Evolutionary conservation across 176 grass and related monocot species (phyloP).

Genomic region (Phyllostachys edulis): DNA sequence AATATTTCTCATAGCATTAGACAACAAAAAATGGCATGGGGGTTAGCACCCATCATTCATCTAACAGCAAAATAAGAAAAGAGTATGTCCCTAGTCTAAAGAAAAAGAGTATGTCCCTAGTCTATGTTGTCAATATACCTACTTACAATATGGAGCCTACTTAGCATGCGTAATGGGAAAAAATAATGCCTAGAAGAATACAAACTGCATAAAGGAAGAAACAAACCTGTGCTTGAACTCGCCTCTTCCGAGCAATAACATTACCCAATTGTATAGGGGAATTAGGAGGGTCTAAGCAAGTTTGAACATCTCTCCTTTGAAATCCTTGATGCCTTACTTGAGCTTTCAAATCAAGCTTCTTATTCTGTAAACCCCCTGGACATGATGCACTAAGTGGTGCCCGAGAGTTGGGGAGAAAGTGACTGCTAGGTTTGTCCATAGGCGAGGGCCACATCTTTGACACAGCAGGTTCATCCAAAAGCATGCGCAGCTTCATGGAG

Average conservation of each 20-base stretch:
- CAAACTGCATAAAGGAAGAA: conserved; percentile 16
- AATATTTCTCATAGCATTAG: conserved; percentile 36
- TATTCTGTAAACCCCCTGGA: conserved; percentile 66
- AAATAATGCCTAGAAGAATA: conserved; percentile 11
- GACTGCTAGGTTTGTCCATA: conserved; percentile 64
- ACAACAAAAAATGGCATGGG: conserved; percentile 10
- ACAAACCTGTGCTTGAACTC: conserved; percentile 85
- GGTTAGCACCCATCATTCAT: neutral
- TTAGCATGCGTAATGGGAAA: neutral
- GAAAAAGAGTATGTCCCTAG: neutral
- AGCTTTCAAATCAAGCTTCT: conserved; percentile 72
- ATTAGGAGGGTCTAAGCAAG: conserved; percentile 49
- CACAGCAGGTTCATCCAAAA: conserved; percentile 77
- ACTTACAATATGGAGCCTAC: neutral
- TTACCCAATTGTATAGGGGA: conserved; percentile 73
- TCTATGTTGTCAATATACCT: neutral
- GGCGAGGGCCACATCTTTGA: conserved; percentile 59
- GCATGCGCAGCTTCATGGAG: conserved; percentile 89
- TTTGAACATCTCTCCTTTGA: conserved; percentile 82
- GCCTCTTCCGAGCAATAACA: conserved; percentile 82
- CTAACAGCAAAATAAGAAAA: neutral
- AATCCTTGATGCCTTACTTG: conserved; percentile 68
- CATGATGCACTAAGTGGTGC: conserved; percentile 51
- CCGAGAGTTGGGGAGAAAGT: conserved; percentile 53
- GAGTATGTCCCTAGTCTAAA: too few relatives aligned